A percentile compares a stretch with the other conserved stretches of the same genome.
Conservation (phyloP, 176 grass and related monocot genomes). For the Carex pumila region DNA sequence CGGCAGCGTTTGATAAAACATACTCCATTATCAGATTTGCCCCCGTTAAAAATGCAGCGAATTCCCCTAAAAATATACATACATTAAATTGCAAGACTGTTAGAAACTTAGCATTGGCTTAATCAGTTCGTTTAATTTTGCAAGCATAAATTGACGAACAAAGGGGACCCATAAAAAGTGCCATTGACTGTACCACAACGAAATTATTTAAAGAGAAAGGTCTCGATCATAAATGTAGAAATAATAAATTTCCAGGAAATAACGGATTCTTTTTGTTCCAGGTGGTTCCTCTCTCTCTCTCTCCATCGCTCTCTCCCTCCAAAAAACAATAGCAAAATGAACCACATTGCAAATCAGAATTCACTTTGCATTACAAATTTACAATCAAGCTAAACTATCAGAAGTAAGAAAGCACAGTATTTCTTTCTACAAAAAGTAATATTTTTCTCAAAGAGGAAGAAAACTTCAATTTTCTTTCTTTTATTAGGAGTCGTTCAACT, state of each 20-base stretch:
- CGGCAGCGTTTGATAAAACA: constrained; percentile 98
- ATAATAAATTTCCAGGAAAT: background rate
- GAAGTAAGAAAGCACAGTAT: background rate
- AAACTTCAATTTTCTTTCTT: background rate
- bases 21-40: constrained; percentile 98
- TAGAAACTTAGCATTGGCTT: background rate
- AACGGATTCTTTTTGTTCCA: background rate
- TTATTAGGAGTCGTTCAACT: background rate
- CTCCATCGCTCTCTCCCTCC: background rate
- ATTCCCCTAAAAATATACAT: constrained; percentile 49
- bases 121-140: background rate
- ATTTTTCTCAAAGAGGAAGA: background rate
- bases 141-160: background rate
- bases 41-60: constrained; percentile 84
- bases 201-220: constrained; percentile 13
- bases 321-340: background rate
- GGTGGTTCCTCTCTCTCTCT: background rate
- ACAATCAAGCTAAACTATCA: background rate
- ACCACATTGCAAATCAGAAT: constrained; percentile 6
- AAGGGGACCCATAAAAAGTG: background rate
- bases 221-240: background rate
- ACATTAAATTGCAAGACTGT: background rate
- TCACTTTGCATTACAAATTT: background rate
- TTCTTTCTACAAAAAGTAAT: background rate
- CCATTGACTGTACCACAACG: background rate